Evolutionary conservation across 768 basidiomycete species (phyloP).

Genomic region (Boletus rubropictus): DNA sequence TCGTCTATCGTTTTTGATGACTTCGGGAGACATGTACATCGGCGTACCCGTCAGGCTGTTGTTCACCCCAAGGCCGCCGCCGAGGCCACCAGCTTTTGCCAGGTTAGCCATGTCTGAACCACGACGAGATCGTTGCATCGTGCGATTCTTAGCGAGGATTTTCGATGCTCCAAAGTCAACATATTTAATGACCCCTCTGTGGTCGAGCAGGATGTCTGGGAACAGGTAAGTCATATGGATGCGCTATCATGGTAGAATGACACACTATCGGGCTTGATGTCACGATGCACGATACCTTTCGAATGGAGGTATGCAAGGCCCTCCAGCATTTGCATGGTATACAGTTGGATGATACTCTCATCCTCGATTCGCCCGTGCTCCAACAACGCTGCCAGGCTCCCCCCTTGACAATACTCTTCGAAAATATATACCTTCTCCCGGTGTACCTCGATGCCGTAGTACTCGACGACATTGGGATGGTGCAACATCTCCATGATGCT

Average conservation of each 20-base stretch:
- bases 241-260: constrained; percentile 13
- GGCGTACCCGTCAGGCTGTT: constrained; percentile 95
- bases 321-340: constrained; percentile 95
- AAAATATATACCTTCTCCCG: constrained; percentile 99
- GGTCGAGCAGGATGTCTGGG: constrained; percentile 89
- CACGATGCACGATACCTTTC: constrained; percentile 88
- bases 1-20: constrained; percentile 88
- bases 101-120: constrained; percentile 37
- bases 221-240: constrained; percentile 8
- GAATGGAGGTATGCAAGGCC: constrained; percentile 92
- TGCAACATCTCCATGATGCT: constrained; percentile 97
- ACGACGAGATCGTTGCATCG: constrained; percentile 68
- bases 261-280: constrained; percentile 98
- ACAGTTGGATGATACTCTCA: constrained; percentile 90
- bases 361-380: constrained; percentile 96
- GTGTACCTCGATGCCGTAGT: constrained; percentile 98
- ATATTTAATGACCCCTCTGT: constrained; percentile 88
- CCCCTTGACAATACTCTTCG: constrained; percentile 96
- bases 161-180: constrained; percentile 98
- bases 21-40: constrained; percentile 99
- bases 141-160: constrained; percentile 85
- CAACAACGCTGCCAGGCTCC: constrained; percentile 80
- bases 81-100: constrained; percentile 31
- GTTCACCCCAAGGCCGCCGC: constrained; percentile 48
- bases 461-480: constrained; percentile 97